These are phyloP conservation scores for Kockovaella imperatae DNA, from an alignment of 768 basidiomycete genomes.

Conservation along the genomic window DNA sequence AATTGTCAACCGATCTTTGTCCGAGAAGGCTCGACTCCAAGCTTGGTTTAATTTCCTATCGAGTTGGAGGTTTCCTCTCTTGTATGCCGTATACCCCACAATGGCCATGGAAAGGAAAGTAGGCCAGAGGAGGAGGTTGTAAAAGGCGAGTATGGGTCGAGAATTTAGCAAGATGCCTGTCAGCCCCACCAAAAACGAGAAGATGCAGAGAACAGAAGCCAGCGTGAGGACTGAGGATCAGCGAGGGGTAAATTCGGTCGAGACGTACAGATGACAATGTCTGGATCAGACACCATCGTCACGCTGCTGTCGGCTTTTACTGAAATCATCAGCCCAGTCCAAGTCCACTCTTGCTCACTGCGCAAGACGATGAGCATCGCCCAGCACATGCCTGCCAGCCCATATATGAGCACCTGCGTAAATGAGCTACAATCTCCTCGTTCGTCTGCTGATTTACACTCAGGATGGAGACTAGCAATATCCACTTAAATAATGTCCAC, in stretches of 20 bases:
- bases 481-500: conserved; percentile 63
- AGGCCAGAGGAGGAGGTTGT: conserved; percentile 63
- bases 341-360: conserved; percentile 15
- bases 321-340: conserved; percentile 29
- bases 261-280: conserved; percentile 42
- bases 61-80: conserved; percentile 55
- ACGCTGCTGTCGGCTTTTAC: conserved; percentile 61
- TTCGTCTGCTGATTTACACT: conserved; percentile 43
- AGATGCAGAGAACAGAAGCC: conserved; percentile 53
- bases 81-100: conserved; percentile 61
- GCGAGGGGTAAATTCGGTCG: background rate
- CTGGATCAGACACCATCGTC: conserved; percentile 54
- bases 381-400: conserved; percentile 51
- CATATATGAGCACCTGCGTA: conserved; percentile 50
- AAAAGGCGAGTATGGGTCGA: conserved; percentile 60
- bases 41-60: conserved; percentile 61
- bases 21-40: conserved; percentile 60
- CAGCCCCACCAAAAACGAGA: conserved; percentile 57
- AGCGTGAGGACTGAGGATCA: conserved; percentile 51
- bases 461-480: conserved; percentile 53
- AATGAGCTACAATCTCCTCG: background rate
- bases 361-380: conserved; percentile 55
- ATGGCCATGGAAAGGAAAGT: conserved; percentile 54
- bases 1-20: conserved; percentile 52
- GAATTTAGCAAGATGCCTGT: conserved; percentile 60